Percentiles rank a stretch among this genome's conserved stretches.
phyloP scores from a whole-genome alignment of 2,329 filamentous ascomycete species.

The Raffaelea ambrosiae region DNA sequence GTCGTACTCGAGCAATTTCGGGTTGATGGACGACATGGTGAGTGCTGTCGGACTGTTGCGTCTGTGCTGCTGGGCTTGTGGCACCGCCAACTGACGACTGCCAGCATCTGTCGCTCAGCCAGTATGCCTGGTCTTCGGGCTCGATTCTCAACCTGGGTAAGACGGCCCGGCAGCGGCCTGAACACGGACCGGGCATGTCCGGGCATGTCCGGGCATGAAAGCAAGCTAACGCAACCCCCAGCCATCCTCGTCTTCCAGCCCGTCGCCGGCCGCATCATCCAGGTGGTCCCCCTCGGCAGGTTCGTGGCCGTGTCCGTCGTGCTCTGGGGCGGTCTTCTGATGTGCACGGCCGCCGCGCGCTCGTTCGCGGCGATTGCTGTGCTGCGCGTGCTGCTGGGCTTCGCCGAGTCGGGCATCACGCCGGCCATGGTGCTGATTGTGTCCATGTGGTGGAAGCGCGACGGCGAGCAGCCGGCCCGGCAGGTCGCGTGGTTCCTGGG shows the following conservation, averaged over 20 bases:
- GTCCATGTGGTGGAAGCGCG: constrained; percentile 25
- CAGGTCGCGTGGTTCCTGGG: constrained; percentile 8
- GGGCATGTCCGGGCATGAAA: too few relatives aligned
- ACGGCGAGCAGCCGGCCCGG: constrained; percentile 12
- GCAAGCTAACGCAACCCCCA: too few relatives aligned
- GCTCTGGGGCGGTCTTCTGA: constrained; percentile 22
- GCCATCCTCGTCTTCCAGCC: constrained; percentile 16
- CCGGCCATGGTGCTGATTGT: constrained; percentile 27
- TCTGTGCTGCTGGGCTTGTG: not conserved
- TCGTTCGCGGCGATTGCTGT: constrained; percentile 24
- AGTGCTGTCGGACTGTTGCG: constrained; percentile 2
- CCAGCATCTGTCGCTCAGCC: constrained; percentile 5
- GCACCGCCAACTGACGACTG: not conserved
- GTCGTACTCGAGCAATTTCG: constrained; percentile 16
- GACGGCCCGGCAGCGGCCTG: too few relatives aligned
- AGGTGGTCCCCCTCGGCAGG: constrained; percentile 30
- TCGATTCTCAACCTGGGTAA: constrained; percentile 6
- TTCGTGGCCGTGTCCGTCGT: constrained; percentile 34
- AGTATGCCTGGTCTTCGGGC: constrained; percentile 8
- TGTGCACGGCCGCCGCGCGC: constrained; percentile 20
- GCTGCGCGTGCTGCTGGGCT: constrained; percentile 26
- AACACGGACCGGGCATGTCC: constrained; percentile 30
- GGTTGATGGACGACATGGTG: constrained; percentile 13
- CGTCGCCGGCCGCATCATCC: constrained; percentile 29
- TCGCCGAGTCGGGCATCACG: constrained; percentile 29